Base-by-base conservation (phyloP, 2,329 filamentous ascomycete species). In the Pseudogymnoascus sp. region DNA sequence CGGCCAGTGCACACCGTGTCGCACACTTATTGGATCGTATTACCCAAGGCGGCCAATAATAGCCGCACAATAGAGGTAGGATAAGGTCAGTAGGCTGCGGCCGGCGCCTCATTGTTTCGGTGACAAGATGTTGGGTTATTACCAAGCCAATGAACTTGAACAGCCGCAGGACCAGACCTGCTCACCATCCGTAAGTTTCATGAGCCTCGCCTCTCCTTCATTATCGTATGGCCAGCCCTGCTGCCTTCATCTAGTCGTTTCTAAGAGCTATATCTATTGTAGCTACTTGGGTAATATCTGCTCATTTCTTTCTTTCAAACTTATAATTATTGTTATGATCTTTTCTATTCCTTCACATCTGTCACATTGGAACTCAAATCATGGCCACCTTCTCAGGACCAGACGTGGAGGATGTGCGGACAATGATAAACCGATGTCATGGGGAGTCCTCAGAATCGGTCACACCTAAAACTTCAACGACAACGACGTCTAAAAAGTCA, bases 401-500 rank as follows among this genome's bases (percentile, higher is more conserved):
- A 57, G 51, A 57, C 16, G 51, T 57, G 51, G 51, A 57, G 10
- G 51, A 57, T 14, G 29, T 57, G 29, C 51, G 51, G 11, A 34
- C 51, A 21, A 34, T 57, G 29, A 57, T 57, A 57, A 57, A 36
- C 18, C 51, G 51, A 57, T 57, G 51, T 16, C 51, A 34, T 14
- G 51, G 51, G 51, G 29, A 34, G 1, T 34, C 16, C 4, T 18
- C 29, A 8, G 51, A 57, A 16, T 10, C 29, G 7, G 51, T 36
- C 5, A 14, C 29, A 21, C 51, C 51, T 18, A 57, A 57, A 57
- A n/a, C 51, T 14, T 34, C 51, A 11, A 51, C 45, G 18, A 34
- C 51, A 12, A 21, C 51, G 51, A 21, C 67, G 12, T 23, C 64
- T 7, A 68, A 67, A 59, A 70, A 69, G 59, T 77, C 75, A 62